phyloP scores from a whole-genome alignment of 331 rosid species.

The Rhamnella rubrinervis region DNA sequence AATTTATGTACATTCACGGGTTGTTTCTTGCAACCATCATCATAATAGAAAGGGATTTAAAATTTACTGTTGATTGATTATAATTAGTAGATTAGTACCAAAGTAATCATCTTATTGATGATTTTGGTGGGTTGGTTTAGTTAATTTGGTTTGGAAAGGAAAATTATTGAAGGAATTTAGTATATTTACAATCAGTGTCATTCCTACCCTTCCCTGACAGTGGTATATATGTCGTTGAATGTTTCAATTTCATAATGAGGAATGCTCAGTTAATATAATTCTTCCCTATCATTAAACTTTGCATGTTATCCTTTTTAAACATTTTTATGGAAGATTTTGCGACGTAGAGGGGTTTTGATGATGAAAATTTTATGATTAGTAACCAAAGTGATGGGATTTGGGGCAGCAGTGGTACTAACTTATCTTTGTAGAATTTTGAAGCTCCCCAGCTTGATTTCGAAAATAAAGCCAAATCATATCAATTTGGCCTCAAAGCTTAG shows the following conservation, averaged over 20 bases:
- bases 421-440: background rate
- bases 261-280: background rate
- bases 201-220: background rate
- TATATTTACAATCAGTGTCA: background rate
- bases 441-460: background rate
- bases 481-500: background rate
- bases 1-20: background rate
- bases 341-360: background rate
- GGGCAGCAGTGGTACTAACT: background rate
- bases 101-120: background rate
- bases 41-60: background rate
- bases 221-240: background rate
- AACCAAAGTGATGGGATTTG: background rate
- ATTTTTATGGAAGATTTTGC: background rate
- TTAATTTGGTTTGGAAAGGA: constrained; percentile 4
- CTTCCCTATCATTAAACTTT: constrained; percentile 1
- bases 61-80: background rate
- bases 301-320: background rate
- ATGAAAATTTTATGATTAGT: background rate
- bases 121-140: constrained; percentile 5
- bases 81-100: background rate
- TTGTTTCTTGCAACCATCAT: background rate
- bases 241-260: background rate
- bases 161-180: background rate
- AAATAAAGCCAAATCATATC: background rate